A percentile compares a stretch with the other conserved stretches of the same genome.
Conservation (phyloP, 2,329 filamentous ascomycete species). For the Alternaria sp. region DNA sequence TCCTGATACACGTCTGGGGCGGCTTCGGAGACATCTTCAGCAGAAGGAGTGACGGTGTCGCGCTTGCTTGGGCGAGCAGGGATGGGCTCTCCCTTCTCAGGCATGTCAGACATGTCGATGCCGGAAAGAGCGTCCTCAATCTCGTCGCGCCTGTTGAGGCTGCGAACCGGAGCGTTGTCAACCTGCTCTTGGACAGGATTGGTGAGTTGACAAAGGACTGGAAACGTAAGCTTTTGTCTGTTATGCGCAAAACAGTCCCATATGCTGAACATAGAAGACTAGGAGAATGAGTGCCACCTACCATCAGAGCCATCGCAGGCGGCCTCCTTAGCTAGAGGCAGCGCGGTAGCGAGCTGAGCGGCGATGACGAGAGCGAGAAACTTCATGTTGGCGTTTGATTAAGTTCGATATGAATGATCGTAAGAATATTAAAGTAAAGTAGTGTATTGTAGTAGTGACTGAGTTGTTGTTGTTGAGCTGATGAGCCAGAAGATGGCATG, state of each 20-base stretch:
- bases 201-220: neutral
- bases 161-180: neutral
- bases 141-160: neutral
- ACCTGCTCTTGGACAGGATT: neutral
- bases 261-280: neutral
- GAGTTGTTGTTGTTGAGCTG: constrained; percentile 1
- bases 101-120: neutral
- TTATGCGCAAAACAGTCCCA: no score
- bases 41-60: neutral
- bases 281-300: neutral
- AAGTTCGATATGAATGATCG: neutral
- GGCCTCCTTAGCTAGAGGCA: neutral
- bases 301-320: neutral
- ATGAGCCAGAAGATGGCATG: neutral
- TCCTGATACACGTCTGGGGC: neutral
- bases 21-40: neutral
- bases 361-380: neutral
- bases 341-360: neutral
- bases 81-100: neutral
- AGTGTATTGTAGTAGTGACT: constrained; percentile 1
- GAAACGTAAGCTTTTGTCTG: neutral
- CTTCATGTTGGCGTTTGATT: constrained; percentile 3
- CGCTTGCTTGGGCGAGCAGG: neutral
- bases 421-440: constrained; percentile 7
- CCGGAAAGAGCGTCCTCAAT: neutral